phyloP scores from a whole-genome alignment of 306 rosid species.

The Clitoria ternatea region DNA sequence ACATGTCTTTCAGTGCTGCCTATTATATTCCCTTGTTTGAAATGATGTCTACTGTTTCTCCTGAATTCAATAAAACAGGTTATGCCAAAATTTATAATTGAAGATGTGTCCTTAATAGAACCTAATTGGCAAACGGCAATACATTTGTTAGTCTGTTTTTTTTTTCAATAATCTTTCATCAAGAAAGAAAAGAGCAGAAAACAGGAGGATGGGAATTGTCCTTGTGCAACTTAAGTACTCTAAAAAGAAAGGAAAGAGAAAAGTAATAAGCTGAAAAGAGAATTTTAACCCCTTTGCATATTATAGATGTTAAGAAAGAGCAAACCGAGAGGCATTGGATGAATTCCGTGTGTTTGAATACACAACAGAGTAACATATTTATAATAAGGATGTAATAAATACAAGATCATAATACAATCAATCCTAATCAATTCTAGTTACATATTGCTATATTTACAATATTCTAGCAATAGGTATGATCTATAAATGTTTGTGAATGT shows the following conservation, averaged over 20 bases:
- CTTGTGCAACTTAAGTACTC: not conserved
- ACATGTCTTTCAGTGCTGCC: not conserved
- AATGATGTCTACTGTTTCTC: not conserved
- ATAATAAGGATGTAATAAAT: too few relatives aligned
- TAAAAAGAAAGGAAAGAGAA: not conserved
- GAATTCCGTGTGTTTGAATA: too few relatives aligned
- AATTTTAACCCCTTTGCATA: not conserved
- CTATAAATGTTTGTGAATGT: not conserved
- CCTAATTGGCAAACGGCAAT: not conserved
- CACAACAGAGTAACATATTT: too few relatives aligned
- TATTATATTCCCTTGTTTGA: not conserved
- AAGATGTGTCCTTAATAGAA: not conserved
- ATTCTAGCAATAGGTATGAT: too few relatives aligned
- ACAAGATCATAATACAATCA: too few relatives aligned
- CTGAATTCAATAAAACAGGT: not conserved
- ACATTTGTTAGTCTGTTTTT: not conserved
- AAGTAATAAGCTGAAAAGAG: not conserved
- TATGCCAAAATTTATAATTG: not conserved
- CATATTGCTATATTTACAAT: too few relatives aligned
- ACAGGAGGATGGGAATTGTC: not conserved
- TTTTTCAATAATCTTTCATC: not conserved
- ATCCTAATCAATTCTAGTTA: too few relatives aligned
- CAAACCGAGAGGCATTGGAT: too few relatives aligned
- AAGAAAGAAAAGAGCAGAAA: not conserved
- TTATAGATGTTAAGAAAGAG: too few relatives aligned